These are phyloP conservation scores for Hsuehochloa calcarea DNA, from an alignment of 176 grass and related monocot genomes.

Conservation along the genomic window DNA sequence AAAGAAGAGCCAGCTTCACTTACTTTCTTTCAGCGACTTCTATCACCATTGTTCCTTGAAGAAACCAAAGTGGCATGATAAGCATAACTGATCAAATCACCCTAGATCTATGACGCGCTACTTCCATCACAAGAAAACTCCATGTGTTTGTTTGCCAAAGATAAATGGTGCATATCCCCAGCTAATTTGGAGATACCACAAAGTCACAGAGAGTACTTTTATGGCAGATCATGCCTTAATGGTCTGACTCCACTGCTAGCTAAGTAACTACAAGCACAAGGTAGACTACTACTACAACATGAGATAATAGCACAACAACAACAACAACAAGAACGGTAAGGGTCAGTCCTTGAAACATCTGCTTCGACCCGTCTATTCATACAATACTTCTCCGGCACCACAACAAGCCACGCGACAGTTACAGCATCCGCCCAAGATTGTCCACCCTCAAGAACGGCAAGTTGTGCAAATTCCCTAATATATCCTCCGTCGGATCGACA, in stretches of 20 bases:
- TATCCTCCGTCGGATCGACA: conserved; percentile 60
- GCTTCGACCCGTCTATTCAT: conserved; percentile 26
- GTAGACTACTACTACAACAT: conserved; percentile 22
- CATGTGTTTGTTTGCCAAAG: not conserved
- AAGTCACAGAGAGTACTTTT: conserved; percentile 10
- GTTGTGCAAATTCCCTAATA: conserved; percentile 70
- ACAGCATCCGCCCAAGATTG: conserved; percentile 51
- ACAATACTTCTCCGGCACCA: conserved; percentile 21
- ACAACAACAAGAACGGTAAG: conserved; percentile 17
- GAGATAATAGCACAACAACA: conserved; percentile 10
- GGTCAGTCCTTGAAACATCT: conserved; percentile 28
- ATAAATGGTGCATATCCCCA: not conserved
- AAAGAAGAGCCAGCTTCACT: conserved; percentile 36
- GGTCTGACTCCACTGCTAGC: not conserved
- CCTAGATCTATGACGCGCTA: conserved; percentile 15
- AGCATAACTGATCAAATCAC: conserved; percentile 16
- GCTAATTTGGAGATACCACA: conserved; percentile 22
- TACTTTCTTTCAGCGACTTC: conserved; percentile 25
- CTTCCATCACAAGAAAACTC: conserved; percentile 27
- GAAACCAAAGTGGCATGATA: not conserved
- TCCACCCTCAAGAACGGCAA: conserved; percentile 64
- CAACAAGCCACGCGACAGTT: not conserved
- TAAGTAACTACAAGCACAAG: conserved; percentile 27
- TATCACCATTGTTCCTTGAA: conserved; percentile 11
- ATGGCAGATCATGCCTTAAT: not conserved